These are phyloP conservation scores for Arabidopsis arenosa DNA, from an alignment of 345 rosid genomes.

Conservation along the genomic window DNA sequence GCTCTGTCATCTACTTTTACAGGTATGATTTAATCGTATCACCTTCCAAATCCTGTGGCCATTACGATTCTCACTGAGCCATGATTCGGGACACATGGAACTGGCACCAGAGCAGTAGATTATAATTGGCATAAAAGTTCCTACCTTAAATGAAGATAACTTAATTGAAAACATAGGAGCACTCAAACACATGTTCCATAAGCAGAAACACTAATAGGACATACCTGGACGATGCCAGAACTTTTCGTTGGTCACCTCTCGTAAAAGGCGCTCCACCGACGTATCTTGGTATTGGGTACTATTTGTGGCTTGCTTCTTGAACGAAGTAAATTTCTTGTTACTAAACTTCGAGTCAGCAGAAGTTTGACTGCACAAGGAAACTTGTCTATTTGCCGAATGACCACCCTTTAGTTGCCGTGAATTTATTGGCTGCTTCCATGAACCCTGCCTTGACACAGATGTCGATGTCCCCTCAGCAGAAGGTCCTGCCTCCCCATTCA, in stretches of 20 bases:
- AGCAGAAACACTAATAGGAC: slow-evolving; percentile 30
- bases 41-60: slow-evolving; percentile 50
- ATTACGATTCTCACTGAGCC: slow-evolving; percentile 48
- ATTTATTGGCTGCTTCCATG: slow-evolving; percentile 80
- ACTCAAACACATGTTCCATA: slow-evolving; percentile 33
- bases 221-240: slow-evolving; percentile 79
- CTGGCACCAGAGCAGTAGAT: slow-evolving; percentile 47
- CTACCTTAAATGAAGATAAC: slow-evolving; percentile 43
- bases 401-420: slow-evolving; percentile 59
- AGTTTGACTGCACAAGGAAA: slow-evolving; percentile 56
- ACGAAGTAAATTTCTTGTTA: slow-evolving; percentile 67
- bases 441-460: slow-evolving; percentile 73
- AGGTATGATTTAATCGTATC: slow-evolving; percentile 44
- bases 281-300: slow-evolving; percentile 78
- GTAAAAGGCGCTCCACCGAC: slow-evolving; percentile 97
- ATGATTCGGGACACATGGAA: slow-evolving; percentile 45
- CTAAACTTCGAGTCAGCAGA: slow-evolving; percentile 71
- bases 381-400: slow-evolving; percentile 64
- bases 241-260: slow-evolving; percentile 95
- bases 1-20: slow-evolving; percentile 42
- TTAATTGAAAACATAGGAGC: slow-evolving; percentile 35
- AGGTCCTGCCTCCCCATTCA: slow-evolving; percentile 61
- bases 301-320: slow-evolving; percentile 59
- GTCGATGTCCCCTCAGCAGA: slow-evolving; percentile 57
- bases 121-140: slow-evolving; percentile 46